Evolutionary conservation across 805 yeast genomes (phyloP).

Genomic region (Metschnikowia lochheadii): DNA sequence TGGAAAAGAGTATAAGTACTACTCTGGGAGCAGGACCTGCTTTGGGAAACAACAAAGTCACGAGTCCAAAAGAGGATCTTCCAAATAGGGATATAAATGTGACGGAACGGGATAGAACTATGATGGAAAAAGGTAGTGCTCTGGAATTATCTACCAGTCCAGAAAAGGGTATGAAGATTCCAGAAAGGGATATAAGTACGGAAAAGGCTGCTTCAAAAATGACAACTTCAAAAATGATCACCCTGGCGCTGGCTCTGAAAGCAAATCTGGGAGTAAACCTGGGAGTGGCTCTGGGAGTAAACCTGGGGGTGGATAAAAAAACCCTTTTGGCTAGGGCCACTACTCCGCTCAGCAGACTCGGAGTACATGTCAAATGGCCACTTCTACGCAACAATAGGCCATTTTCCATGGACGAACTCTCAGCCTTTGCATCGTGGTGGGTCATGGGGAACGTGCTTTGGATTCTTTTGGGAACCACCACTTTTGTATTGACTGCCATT

Average conservation of each 20-base stretch:
- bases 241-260: not conserved
- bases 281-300: not conserved
- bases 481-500: constrained; percentile 46
- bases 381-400: constrained; percentile 46
- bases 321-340: constrained; percentile 28
- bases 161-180: no score
- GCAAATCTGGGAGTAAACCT: no score
- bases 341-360: constrained; percentile 27
- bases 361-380: constrained; percentile 45
- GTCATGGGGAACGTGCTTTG: constrained; percentile 55
- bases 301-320: constrained; percentile 1
- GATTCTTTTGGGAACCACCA: constrained; percentile 55
- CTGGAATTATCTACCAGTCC: no score
- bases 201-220: no score
- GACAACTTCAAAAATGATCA: not conserved
- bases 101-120: no score
- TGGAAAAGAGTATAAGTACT: no score
- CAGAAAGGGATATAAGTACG: no score
- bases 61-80: no score
- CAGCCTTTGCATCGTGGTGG: constrained; percentile 54
- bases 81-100: no score
- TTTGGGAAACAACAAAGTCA: no score
- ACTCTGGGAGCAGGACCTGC: no score
- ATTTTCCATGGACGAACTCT: constrained; percentile 46
- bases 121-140: no score